A percentile compares a stretch with the other conserved stretches of the same genome.
These are phyloP conservation scores for Aspergillus mulundensis DNA, from an alignment of 495 filamentous ascomycete genomes.

Conservation along the genomic window DNA sequence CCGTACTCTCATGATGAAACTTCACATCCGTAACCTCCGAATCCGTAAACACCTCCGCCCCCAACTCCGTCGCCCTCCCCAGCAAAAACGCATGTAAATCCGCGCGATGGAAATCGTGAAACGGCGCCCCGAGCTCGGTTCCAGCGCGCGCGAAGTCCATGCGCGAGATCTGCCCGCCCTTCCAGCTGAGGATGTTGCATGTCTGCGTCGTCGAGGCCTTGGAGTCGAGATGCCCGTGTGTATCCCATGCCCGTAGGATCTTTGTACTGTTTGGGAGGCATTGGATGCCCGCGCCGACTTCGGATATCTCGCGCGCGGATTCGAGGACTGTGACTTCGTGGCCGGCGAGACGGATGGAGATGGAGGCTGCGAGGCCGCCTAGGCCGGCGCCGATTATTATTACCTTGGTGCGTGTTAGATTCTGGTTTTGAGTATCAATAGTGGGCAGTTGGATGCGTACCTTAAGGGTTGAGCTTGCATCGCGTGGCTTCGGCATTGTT, in stretches of 20 bases:
- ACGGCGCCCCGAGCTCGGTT: conserved; percentile 38
- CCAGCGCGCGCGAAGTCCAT: conserved; percentile 44
- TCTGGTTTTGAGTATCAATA: background rate
- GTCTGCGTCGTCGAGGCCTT: conserved; percentile 45
- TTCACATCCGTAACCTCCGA: conserved; percentile 38
- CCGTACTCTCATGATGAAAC: conserved; percentile 20
- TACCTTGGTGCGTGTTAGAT: conserved; percentile 7
- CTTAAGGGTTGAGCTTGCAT: background rate
- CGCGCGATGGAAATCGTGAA: conserved; percentile 57
- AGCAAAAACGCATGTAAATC: conserved; percentile 50
- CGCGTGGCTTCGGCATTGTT: background rate
- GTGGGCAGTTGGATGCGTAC: background rate
- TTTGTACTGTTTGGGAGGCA: conserved; percentile 51
- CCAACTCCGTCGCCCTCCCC: conserved; percentile 46
- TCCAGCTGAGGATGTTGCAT: conserved; percentile 51
- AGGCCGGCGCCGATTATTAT: conserved; percentile 62
- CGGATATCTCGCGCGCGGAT: conserved; percentile 48
- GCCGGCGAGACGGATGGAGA: conserved; percentile 55
- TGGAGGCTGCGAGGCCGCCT: conserved; percentile 58
- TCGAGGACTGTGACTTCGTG: conserved; percentile 59
- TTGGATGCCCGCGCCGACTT: conserved; percentile 49
- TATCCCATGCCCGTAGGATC: conserved; percentile 50
- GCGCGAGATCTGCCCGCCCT: conserved; percentile 44
- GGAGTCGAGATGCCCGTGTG: conserved; percentile 21
- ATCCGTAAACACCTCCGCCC: conserved; percentile 40